phyloP scores from a whole-genome alignment of 192 early-diverging fungal species.

The Glomus cerebriforme region DNA sequence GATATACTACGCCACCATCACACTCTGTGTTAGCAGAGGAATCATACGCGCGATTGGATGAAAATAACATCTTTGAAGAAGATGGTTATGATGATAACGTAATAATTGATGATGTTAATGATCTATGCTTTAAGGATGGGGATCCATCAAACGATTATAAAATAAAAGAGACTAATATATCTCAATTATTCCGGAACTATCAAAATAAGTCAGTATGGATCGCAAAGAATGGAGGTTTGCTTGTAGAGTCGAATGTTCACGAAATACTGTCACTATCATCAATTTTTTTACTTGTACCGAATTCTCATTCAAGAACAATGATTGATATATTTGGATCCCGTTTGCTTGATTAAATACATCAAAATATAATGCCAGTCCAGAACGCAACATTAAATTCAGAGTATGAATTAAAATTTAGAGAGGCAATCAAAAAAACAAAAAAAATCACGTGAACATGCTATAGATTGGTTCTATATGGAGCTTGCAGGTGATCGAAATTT shows the following conservation, averaged over 20 bases:
- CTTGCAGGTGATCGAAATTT: neutral
- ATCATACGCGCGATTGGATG: neutral
- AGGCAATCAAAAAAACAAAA: slow-evolving; percentile 16
- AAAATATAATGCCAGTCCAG: neutral
- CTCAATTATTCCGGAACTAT: slow-evolving; percentile 13
- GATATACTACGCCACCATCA: no score
- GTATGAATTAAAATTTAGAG: slow-evolving; percentile 18
- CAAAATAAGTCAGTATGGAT: slow-evolving; percentile 14
- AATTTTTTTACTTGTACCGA: slow-evolving; percentile 19
- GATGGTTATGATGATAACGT: no score
- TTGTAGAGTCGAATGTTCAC: slow-evolving; percentile 20
- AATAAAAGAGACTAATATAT: neutral
- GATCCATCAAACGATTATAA: neutral
- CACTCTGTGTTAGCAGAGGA: no score
- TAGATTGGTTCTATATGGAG: neutral
- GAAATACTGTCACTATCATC: slow-evolving; percentile 19
- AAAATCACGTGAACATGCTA: neutral
- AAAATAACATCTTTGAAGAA: neutral
- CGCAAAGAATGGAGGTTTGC: slow-evolving; percentile 4
- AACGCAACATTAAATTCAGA: slow-evolving; percentile 1
- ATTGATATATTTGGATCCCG: slow-evolving; percentile 12
- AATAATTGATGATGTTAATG: no score
- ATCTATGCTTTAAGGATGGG: neutral
- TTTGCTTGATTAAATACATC: slow-evolving; percentile 18
- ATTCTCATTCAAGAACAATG: slow-evolving; percentile 4